phyloP scores from a whole-genome alignment of 2,329 filamentous ascomycete species.

The Fusarium irregulare region DNA sequence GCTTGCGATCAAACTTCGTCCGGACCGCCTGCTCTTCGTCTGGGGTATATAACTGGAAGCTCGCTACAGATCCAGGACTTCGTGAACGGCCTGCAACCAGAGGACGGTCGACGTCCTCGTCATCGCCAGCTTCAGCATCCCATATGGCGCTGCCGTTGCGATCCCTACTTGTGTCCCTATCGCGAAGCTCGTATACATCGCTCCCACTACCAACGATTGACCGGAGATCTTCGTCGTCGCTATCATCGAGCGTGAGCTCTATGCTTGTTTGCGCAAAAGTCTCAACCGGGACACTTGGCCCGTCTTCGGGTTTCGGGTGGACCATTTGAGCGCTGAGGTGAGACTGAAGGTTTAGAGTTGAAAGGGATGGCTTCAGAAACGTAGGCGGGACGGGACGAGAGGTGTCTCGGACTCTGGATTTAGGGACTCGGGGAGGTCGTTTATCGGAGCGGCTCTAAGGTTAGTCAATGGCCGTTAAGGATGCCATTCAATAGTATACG shows the following conservation, averaged over 20 bases:
- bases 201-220: slow-evolving; percentile 46
- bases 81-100: slow-evolving; percentile 37
- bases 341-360: neutral
- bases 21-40: slow-evolving; percentile 81
- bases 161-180: slow-evolving; percentile 25
- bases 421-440: neutral
- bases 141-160: slow-evolving; percentile 29
- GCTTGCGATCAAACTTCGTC: slow-evolving; percentile 78
- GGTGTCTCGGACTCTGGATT: neutral
- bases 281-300: slow-evolving; percentile 41
- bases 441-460: slow-evolving; percentile 1
- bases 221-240: slow-evolving; percentile 51
- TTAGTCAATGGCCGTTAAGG: slow-evolving; percentile 15
- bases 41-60: slow-evolving; percentile 59
- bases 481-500: slow-evolving; percentile 22
- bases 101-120: slow-evolving; percentile 35
- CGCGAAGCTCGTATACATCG: slow-evolving; percentile 51
- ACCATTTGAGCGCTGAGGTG: slow-evolving; percentile 37
- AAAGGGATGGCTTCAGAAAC: slow-evolving; percentile 1
- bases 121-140: slow-evolving; percentile 35
- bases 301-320: slow-evolving; percentile 36
- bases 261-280: slow-evolving; percentile 56
- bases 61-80: slow-evolving; percentile 51
- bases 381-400: neutral
- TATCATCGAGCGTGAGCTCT: slow-evolving; percentile 52